These are phyloP conservation scores for Leccinum sublutescens DNA, from an alignment of 768 basidiomycete genomes.

Conservation along the genomic window DNA sequence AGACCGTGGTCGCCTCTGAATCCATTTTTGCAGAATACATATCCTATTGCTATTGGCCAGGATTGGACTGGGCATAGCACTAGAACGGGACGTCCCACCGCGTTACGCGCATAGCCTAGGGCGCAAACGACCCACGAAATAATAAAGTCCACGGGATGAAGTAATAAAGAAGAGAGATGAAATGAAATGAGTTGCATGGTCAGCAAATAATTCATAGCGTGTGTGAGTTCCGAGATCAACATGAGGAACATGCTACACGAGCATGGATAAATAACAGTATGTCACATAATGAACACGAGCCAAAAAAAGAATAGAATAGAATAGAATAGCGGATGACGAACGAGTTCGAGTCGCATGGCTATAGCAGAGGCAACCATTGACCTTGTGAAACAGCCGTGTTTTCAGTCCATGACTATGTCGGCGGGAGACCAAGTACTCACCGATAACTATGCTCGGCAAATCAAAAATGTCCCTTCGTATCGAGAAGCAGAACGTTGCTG, in stretches of 20 bases:
- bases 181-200: background rate
- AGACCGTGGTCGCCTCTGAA: background rate
- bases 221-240: background rate
- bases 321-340: background rate
- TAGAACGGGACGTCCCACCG: background rate
- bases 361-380: conserved; percentile 85
- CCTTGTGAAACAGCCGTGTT: conserved; percentile 42
- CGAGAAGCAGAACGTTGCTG: conserved; percentile 94
- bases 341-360: conserved; percentile 16
- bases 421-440: conserved; percentile 38
- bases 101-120: background rate
- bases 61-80: background rate
- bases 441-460: conserved; percentile 85
- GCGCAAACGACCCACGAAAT: background rate
- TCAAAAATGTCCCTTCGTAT: conserved; percentile 92
- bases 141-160: conserved; percentile 1
- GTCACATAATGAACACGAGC: conserved; percentile 6
- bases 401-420: background rate
- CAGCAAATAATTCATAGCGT: conserved; percentile 2
- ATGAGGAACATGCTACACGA: background rate
- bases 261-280: conserved; percentile 17
- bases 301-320: background rate
- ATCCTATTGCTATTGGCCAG: background rate
- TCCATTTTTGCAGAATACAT: background rate
- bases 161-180: too few relatives aligned